phyloP scores from a whole-genome alignment of 306 rosid species.

The Acacia acuminata region DNA sequence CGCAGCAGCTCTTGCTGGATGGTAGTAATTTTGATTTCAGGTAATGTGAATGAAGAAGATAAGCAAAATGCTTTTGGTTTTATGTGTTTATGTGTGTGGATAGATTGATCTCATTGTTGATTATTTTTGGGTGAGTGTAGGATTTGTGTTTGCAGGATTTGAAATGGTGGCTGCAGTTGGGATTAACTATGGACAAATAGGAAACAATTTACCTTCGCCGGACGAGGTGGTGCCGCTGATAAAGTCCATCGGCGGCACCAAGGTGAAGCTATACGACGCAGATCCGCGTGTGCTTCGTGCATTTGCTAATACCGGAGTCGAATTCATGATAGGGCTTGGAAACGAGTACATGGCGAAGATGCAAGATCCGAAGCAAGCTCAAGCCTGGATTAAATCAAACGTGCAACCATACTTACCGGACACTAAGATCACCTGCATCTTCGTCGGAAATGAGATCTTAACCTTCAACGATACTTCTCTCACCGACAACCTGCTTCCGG shows the following conservation, averaged over 20 bases:
- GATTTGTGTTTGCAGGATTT: slow-evolving; percentile 25
- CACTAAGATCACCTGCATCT: slow-evolving; percentile 77
- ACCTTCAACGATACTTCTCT: slow-evolving; percentile 85
- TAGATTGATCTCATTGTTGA: background rate
- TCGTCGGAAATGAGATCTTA: slow-evolving; percentile 89
- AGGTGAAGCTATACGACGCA: slow-evolving; percentile 90
- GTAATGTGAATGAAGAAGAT: slow-evolving; percentile 21
- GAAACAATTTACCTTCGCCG: slow-evolving; percentile 79
- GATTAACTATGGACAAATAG: slow-evolving; percentile 93
- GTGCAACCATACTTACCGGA: slow-evolving; percentile 69
- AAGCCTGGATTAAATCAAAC: slow-evolving; percentile 77
- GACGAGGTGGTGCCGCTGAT: slow-evolving; percentile 63
- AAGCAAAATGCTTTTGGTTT: background rate
- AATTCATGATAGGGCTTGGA: slow-evolving; percentile 77
- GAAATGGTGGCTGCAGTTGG: slow-evolving; percentile 57
- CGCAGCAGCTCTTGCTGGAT: background rate
- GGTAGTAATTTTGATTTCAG: slow-evolving; percentile 24
- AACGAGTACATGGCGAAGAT: slow-evolving; percentile 71
- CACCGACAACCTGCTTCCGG: slow-evolving; percentile 64
- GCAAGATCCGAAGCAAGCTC: slow-evolving; percentile 65
- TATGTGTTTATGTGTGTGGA: background rate
- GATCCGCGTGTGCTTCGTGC: slow-evolving; percentile 75
- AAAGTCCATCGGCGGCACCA: slow-evolving; percentile 80
- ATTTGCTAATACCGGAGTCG: slow-evolving; percentile 74
- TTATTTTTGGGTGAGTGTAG: slow-evolving; percentile 5